Conservation (phyloP, 768 basidiomycete genomes). For the Tulasnella sp. region DNA sequence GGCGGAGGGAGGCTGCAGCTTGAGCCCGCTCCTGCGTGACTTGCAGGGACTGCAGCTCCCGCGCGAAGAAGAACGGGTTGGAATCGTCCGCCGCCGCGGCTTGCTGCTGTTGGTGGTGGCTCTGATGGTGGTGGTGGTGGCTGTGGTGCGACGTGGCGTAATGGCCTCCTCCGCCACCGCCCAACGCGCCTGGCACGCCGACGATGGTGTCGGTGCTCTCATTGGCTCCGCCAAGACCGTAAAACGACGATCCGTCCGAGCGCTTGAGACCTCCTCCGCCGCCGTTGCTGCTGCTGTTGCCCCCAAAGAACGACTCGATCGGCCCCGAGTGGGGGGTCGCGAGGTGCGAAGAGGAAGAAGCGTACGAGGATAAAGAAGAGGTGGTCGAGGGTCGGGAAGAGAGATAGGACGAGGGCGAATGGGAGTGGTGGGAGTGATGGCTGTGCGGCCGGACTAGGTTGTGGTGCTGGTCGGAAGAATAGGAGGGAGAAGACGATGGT, state of each 20-base stretch:
- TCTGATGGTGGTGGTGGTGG: too few species aligned
- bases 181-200: neutral
- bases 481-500: neutral
- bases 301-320: neutral
- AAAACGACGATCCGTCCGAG: neutral
- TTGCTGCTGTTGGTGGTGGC: neutral
- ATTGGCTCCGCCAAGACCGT: neutral
- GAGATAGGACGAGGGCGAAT: neutral
- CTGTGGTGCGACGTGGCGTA: neutral
- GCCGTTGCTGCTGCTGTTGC: too few species aligned
- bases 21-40: slow-evolving; percentile 10
- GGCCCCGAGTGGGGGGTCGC: neutral
- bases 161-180: neutral
- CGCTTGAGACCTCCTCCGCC: neutral
- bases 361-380: neutral
- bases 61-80: slow-evolving; percentile 19
- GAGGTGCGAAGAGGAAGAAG: neutral
- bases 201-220: slow-evolving; percentile 15
- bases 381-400: neutral
- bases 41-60: slow-evolving; percentile 17
- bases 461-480: neutral
- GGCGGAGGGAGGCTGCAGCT: neutral
- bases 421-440: neutral
- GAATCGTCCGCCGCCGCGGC: slow-evolving; percentile 14
- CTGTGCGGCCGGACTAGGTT: neutral